Evolutionary conservation across 2,329 filamentous ascomycete genomes (phyloP), one percentile per base, ranked within the genome.

Genomic region (Aureobasidium leucospermi): DNA sequence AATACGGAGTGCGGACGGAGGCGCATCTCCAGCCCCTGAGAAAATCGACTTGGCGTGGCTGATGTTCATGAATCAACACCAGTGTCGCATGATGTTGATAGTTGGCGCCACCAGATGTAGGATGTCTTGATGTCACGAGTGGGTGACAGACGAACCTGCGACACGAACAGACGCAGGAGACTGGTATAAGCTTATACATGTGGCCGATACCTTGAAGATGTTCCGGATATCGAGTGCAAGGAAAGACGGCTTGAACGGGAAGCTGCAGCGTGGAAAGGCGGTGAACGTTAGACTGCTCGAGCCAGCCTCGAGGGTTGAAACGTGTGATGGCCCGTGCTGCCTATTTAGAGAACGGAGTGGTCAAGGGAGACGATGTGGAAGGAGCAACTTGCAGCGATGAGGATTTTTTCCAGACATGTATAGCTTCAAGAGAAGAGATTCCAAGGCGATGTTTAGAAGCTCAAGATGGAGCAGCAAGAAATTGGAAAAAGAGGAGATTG

Each of bases 271-370:
- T 41, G 34, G 13, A 31, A 52, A 23, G 34, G 36, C 48, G 48
- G 34, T 41, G 48, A 39, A 52, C 48, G 34, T 23, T 52, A 41
- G 41, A 36, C 48, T 52, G 48, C 36, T 52, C 48, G 48, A 52
- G 48, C 48, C 23, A 23, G 23, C 23, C 48, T 52, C 48, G 48
- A 52, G 48, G 48, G 48, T 52, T 39, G 19, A 52, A 52, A 36
- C 48, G 48, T 36, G 48, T 41, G 48, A 36, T 52, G 48, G 48
- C 31, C 48, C 48, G 48, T 52, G 48, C 48, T 31, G 31, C 48
- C 15, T 39, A 41, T 41, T 11, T 29, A 31, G 15, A 36, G 32
- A 31, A 36, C 23, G 48, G 36, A 52, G 19, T 52, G 48, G 34
- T 52, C 13, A 31, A 29, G 11, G 34, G 16, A 39, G 32, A 19